Conservation (phyloP, 495 filamentous ascomycete species). For the Penicillium cosmopolitanum region DNA sequence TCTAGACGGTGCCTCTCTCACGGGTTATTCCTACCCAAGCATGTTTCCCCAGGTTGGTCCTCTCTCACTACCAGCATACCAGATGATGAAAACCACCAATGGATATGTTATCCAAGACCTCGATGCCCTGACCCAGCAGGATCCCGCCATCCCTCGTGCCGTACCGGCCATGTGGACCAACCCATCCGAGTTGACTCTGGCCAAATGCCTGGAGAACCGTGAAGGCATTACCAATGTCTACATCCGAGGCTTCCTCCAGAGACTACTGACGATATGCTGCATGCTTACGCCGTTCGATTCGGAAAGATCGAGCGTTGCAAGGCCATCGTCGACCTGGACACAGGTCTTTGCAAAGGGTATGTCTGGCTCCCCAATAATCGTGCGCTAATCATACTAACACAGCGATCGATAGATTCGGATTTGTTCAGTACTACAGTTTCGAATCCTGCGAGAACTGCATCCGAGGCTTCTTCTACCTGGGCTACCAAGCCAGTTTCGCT, state of each 20-base stretch:
- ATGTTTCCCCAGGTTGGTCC: slow-evolving; percentile 29
- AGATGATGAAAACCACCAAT: slow-evolving; percentile 51
- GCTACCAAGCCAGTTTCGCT: slow-evolving; percentile 97
- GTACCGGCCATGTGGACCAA: slow-evolving; percentile 83
- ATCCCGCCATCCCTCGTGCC: slow-evolving; percentile 83
- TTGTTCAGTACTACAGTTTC: slow-evolving; percentile 88
- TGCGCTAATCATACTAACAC: slow-evolving; percentile 22
- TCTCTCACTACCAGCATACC: slow-evolving; percentile 31
- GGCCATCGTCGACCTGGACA: slow-evolving; percentile 92
- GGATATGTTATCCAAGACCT: slow-evolving; percentile 67
- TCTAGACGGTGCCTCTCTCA: slow-evolving; percentile 28
- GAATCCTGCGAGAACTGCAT: slow-evolving; percentile 93
- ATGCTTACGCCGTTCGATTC: slow-evolving; percentile 81
- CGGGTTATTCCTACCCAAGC: slow-evolving; percentile 29
- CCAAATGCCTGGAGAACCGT: slow-evolving; percentile 89
- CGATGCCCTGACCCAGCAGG: slow-evolving; percentile 69
- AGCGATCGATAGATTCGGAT: slow-evolving; percentile 70
- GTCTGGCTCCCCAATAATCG: slow-evolving; percentile 13
- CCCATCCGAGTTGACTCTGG: slow-evolving; percentile 74
- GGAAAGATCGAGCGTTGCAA: slow-evolving; percentile 92
- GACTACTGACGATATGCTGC: slow-evolving; percentile 88
- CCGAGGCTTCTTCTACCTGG: slow-evolving; percentile 88
- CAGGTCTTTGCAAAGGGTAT: slow-evolving; percentile 93
- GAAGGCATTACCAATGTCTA: slow-evolving; percentile 93
- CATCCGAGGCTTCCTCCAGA: slow-evolving; percentile 90